Evolutionary conservation across 2,329 filamentous ascomycete genomes (phyloP), one percentile per base, ranked within the genome.

Genomic region (Sclerotinia nivalis): DNA sequence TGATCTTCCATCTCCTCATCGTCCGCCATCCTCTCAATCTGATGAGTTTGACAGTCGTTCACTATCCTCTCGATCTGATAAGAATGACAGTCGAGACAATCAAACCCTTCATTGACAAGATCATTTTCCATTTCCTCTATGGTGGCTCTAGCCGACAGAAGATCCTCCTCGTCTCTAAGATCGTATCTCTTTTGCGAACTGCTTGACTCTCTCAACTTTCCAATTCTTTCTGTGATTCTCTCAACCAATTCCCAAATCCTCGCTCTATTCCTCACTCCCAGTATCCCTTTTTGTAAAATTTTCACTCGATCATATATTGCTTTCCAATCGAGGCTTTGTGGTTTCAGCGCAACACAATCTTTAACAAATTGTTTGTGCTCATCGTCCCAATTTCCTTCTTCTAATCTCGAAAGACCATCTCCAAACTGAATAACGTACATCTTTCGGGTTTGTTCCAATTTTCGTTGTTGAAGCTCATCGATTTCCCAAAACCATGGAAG

Each of bases 401-500:
- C 20, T 5, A 43, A 18, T 49, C 64, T 49, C 1, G 62, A 25
- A 22, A 71, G 40, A 58, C 66, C 66, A 28, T 66, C 56, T 15
- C 69, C 71, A n/a, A 65, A 65, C 15, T 31, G 20, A 12, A 22
- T 28, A 15, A 60, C 43, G n/a, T 64, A 65, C 22, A 10, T 12
- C 5, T 59, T n/a, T 20, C 40, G 18, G 1, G 15, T 45, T 15
- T 40, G 12, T 34, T 61, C 31, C 28, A 66, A 47, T 25, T 66
- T 58, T 4, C 50, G 25, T 4, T 25, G 18, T 28, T 60, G 34
- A 20, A 72, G 31, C 15, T 70, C 58, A 54, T 72, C 67, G 20
- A 71, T 70, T 40, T 70, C 70, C 64, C 67, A 71, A 22, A 68
- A 71, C 67, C 67, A 72, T 1, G 69, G 71, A 22, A 71, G 54